Evolutionary conservation across 164 flowering plant genomes (phyloP), one percentile per base, ranked within the genome.

Genomic region (Taxillus chinensis): DNA sequence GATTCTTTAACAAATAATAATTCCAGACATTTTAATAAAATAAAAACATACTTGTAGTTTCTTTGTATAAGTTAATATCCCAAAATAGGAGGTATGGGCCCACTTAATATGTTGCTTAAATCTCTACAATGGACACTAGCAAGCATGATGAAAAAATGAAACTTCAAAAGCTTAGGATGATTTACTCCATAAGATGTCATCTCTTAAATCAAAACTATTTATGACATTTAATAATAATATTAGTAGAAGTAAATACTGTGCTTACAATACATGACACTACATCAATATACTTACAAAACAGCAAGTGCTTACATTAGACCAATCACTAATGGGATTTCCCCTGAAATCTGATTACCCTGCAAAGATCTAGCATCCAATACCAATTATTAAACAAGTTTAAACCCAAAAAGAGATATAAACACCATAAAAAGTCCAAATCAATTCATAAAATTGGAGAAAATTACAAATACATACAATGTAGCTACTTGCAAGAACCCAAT

Each of bases 241-340:
- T n/a, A n/a, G n/a, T n/a, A n/a, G n/a, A n/a, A 41, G 38, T 17
- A 27, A 3, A 15, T 48, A 14, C 11, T 27, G 41, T 10, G 41
- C 45, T 37, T 13, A 9, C 3, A 41, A n/a, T n/a, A n/a, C n/a
- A 37, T 43, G 57, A 13, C 8, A 70, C 10, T 49, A 12, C 40
- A 14, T 4, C 27, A 59, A 41, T 48, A 46, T 42, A 64, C 98
- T 86, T 83, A 95, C 99, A 95, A 67, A 5, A 95, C 99, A 5
- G 99, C 99, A 77, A 95, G 97, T 48, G 99, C 99, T 73, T 95
- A 97, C 99, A 95, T 95, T 63, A 95, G 69, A 52, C 99, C 99
- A 66, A 90, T 79, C 57, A 95, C 99, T 3, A 88, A 75, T 56
- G 99, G 99, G 49, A 95, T 95, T 55, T 61, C 59, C 60, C 99